Evolutionary conservation across 257 asterid genomes (phyloP).

Genomic region (Solanum sejunctum): DNA sequence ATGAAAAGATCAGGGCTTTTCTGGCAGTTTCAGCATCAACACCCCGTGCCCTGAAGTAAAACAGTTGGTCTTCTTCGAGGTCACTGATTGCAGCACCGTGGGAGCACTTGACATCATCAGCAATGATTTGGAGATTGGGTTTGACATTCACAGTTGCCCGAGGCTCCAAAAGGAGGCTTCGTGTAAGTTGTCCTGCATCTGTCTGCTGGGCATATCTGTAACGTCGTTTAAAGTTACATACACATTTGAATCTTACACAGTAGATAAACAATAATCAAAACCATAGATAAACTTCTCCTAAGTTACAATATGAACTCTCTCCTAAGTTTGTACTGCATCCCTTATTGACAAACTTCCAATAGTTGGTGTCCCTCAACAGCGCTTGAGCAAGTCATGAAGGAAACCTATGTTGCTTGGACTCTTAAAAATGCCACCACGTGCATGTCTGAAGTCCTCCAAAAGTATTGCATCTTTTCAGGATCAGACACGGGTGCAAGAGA

Average conservation of each 20-base stretch:
- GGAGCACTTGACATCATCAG: slow-evolving; percentile 85
- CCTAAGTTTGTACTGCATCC: background rate
- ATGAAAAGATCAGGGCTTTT: slow-evolving; percentile 68
- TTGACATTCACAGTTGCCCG: slow-evolving; percentile 83
- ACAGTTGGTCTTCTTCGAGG: slow-evolving; percentile 69
- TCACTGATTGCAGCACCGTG: slow-evolving; percentile 97
- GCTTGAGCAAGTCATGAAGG: background rate
- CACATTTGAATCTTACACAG: background rate
- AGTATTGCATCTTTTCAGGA: background rate
- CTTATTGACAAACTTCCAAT: background rate
- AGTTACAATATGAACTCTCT: background rate
- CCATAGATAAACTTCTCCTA: background rate
- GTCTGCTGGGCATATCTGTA: slow-evolving; percentile 90
- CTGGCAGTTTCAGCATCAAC: slow-evolving; percentile 59
- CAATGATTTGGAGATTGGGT: slow-evolving; percentile 91
- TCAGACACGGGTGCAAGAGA: background rate
- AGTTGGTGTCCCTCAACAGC: background rate
- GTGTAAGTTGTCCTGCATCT: slow-evolving; percentile 88
- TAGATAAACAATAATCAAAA: background rate
- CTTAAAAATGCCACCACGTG: background rate
- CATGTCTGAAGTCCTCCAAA: background rate
- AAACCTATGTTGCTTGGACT: background rate
- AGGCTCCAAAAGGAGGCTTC: slow-evolving; percentile 80
- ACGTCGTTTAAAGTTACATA: background rate
- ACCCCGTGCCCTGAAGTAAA: slow-evolving; percentile 88